These are phyloP conservation scores for Alternaria triticina DNA, from an alignment of 2,329 filamentous ascomycete species.

Conservation along the genomic window DNA sequence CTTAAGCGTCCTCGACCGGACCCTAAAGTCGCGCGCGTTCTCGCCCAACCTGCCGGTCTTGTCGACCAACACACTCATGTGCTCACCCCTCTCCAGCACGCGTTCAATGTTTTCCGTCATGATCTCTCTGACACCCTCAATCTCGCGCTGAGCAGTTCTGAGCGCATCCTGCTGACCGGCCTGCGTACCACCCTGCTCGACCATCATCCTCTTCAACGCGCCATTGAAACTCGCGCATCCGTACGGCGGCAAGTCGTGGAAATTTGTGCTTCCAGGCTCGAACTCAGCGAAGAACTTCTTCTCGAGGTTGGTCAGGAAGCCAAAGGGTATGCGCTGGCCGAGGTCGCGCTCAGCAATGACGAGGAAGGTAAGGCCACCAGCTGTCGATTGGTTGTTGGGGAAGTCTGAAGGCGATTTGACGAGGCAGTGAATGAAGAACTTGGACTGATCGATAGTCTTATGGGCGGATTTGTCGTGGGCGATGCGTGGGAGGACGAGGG, in stretches of 20 bases:
- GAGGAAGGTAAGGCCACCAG: slow-evolving; percentile 88
- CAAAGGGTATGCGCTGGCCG: slow-evolving; percentile 88
- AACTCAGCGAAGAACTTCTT: slow-evolving; percentile 81
- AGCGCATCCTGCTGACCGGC: slow-evolving; percentile 78
- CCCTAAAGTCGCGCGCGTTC: slow-evolving; percentile 86
- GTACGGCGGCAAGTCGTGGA: slow-evolving; percentile 81
- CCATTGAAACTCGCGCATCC: slow-evolving; percentile 88
- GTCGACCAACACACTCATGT: slow-evolving; percentile 91
- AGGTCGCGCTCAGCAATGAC: slow-evolving; percentile 83
- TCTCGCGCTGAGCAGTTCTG: slow-evolving; percentile 82
- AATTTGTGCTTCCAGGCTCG: slow-evolving; percentile 71
- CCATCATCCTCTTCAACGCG: slow-evolving; percentile 77
- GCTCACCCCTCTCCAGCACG: slow-evolving; percentile 83
- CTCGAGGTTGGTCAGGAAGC: slow-evolving; percentile 89
- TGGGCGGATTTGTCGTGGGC: slow-evolving; percentile 80
- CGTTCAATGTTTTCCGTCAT: slow-evolving; percentile 97
- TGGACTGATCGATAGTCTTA: slow-evolving; percentile 90
- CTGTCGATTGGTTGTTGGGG: slow-evolving; percentile 59
- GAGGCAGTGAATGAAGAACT: slow-evolving; percentile 95
- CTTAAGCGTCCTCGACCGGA: slow-evolving; percentile 84
- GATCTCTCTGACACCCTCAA: slow-evolving; percentile 88
- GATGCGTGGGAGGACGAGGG: slow-evolving; percentile 95
- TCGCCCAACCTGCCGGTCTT: slow-evolving; percentile 94
- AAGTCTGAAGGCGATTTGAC: slow-evolving; percentile 78
- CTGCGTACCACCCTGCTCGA: slow-evolving; percentile 81